Base-by-base conservation (phyloP, 768 basidiomycete genomes). In the Asterophora parasitica region DNA sequence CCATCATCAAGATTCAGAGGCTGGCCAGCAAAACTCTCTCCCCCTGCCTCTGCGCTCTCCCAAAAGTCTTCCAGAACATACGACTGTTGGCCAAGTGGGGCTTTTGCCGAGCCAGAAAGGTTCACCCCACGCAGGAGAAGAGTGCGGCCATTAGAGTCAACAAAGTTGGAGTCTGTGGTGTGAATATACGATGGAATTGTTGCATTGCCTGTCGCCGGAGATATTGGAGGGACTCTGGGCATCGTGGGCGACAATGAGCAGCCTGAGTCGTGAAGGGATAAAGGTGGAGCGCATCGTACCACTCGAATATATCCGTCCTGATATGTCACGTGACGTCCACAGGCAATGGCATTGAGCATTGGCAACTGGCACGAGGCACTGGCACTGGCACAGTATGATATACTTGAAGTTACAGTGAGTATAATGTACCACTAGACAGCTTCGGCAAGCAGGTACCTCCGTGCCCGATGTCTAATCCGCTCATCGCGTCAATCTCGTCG, bases 81-180 rank as follows among this genome's bases (percentile, higher is more conserved):
- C 0, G 85, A 85, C 0, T 83, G 88, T 47, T 80, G 75, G 39
- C 74, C 79, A 0, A 81, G 61, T 0, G 95, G 94, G 0, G 87
- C 83, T 61, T 99, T 99, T 39, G 85, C 80, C 1, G 91, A 83
- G 7, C 91, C 91, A 10, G 90, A 86, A 38, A 98, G 79, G 64
- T 99, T 99, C 36, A 97, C 88, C n/a, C 96, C 96, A 44, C 95
- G 82, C 0, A 99, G 73, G 12, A 97, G 71, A 15, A 95, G 65
- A 0, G 85, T 85, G 38, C 92, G 81, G 16, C 90, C 87, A 44
- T 71, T 64, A 45, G 74, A 74, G 65, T 92, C 89, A 59, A 90
- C 79, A 58, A 92, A 92, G 44, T 79, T 75, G 55, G 77, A 79
- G 44, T 77, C 68, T 12, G 77, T 64, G 23, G 88, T 90, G 67